Base-by-base conservation (phyloP, 164 flowering plant genomes). In the Taxillus chinensis region DNA sequence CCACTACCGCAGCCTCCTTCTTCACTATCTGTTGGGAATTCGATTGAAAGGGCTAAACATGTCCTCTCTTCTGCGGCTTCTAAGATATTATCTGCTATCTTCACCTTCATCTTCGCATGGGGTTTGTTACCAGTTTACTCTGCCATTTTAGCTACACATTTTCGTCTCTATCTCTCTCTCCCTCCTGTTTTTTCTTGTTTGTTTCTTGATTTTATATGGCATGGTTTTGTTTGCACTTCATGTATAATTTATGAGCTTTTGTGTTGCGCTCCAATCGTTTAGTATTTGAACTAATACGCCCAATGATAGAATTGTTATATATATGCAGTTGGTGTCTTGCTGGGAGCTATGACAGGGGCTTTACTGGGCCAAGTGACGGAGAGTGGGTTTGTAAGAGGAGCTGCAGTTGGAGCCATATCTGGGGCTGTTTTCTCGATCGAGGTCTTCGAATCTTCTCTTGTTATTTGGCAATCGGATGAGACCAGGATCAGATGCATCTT, bases 371-470 rank as follows among this genome's bases (percentile, higher is more conserved):
- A 90, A 77, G 97, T 83, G 62, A 87, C 90, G 0, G 97, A 90
- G 67, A 90, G 95, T 48, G 97, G 97, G 11, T 87, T 90, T 62
- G 76, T 84, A 38, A 70, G 92, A 61, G 95, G 97, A 51, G 92
- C 95, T 56, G 93, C 90, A 5, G 86, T 90, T 64, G 97, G 97
- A 52, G 95, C 97, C 45, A 87, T 90, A 27, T 86, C 97, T 38
- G 97, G 97, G 50, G 97, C 97, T 69, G 95, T 90, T 66, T 87
- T 87, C 81, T 90, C 97, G 0, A 86, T 90, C 56, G 92, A 90
- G 71, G 95, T 87, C 62, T 86, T 90, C 56, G 97, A 90, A 69
- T 82, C 92, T 4, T 87, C 90, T 48, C 79, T 80, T 50, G 69
- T 79, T 75, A 81, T 90, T 40, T 90, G 95, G 97, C 83, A 82